Evolutionary conservation across 106 monocot species (phyloP).

Genomic region (Chionographis japonica): DNA sequence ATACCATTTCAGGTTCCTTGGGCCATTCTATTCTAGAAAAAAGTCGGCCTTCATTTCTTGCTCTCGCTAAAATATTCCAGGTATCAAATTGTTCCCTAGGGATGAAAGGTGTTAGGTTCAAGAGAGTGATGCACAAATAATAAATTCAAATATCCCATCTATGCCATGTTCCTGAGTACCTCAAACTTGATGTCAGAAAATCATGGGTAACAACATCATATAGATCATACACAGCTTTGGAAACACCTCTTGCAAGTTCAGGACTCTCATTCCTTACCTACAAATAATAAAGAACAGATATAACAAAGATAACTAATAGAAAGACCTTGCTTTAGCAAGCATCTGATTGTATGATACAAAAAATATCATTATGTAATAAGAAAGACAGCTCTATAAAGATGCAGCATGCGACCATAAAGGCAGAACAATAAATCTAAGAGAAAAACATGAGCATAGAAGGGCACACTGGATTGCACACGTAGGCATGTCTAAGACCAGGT

Average conservation of each 20-base stretch:
- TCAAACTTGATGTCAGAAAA: slow-evolving; percentile 56
- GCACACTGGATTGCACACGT: too few species aligned
- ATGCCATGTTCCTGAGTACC: slow-evolving; percentile 27
- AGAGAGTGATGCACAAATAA: not conserved
- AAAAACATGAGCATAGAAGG: too few species aligned
- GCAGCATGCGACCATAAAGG: too few species aligned
- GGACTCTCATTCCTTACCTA: slow-evolving; percentile 75
- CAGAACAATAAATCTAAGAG: too few species aligned
- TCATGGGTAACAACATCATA: slow-evolving; percentile 86
- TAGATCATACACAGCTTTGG: slow-evolving; percentile 78
- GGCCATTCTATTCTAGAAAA: slow-evolving; percentile 90
- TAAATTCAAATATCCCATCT: not conserved
- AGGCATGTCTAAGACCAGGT: too few species aligned
- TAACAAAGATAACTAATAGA: not conserved
- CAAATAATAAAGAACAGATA: slow-evolving; percentile 7
- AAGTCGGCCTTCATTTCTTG: slow-evolving; percentile 79
- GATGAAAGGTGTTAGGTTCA: slow-evolving; percentile 1
- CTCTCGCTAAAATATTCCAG: slow-evolving; percentile 80
- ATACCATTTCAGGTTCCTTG: slow-evolving; percentile 71
- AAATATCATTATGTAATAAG: too few species aligned
- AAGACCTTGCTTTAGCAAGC: too few species aligned
- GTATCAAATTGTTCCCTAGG: slow-evolving; percentile 88
- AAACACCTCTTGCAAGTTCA: slow-evolving; percentile 62
- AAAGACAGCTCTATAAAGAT: too few species aligned
- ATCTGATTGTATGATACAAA: too few species aligned